A percentile compares a stretch with the other conserved stretches of the same genome.
phyloP scores from a whole-genome alignment of 768 basidiomycete genomes.

The Suillus paluster region DNA sequence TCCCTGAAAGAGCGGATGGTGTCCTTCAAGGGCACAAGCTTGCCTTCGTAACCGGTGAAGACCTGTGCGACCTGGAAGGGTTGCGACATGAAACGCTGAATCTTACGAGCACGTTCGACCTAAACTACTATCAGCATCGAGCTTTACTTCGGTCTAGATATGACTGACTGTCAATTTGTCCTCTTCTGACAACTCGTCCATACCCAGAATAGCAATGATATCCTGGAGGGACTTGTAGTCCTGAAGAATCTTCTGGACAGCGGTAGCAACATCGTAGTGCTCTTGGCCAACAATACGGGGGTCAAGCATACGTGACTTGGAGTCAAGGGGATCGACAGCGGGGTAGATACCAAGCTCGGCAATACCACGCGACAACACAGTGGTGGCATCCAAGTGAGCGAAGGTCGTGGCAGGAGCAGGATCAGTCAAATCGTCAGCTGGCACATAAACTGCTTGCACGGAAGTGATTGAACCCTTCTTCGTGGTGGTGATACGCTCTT shows the following conservation, averaged over 20 bases:
- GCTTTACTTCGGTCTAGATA: conserved; percentile 1
- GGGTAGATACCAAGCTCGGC: conserved; percentile 99
- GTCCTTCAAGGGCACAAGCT: conserved; percentile 95
- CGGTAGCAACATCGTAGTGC: conserved; percentile 96
- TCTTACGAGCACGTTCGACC: conserved; percentile 98
- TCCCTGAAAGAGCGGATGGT: conserved; percentile 97
- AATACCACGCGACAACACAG: conserved; percentile 98
- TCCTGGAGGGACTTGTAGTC: conserved; percentile 98
- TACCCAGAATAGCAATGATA: conserved; percentile 99
- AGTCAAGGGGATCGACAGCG: conserved; percentile 98
- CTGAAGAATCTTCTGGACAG: conserved; percentile 96
- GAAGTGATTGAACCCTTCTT: conserved; percentile 99
- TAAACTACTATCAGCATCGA: conserved; percentile 28
- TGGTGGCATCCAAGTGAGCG: conserved; percentile 99
- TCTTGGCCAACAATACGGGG: conserved; percentile 96
- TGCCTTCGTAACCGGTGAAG: conserved; percentile 99
- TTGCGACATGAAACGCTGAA: conserved; percentile 99
- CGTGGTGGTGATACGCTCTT: conserved; percentile 99
- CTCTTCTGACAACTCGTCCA: conserved; percentile 99
- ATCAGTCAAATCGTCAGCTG: conserved; percentile 99
- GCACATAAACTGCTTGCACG: conserved; percentile 99
- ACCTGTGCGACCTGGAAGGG: conserved; percentile 99
- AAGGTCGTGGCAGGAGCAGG: conserved; percentile 99
- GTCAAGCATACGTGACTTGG: conserved; percentile 99
- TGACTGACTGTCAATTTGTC: conserved; percentile 93